Evolutionary conservation across 352 stramenopile species (phyloP), one percentile per base, ranked within the genome.

Genomic region (Elongisporangium undulatum): DNA sequence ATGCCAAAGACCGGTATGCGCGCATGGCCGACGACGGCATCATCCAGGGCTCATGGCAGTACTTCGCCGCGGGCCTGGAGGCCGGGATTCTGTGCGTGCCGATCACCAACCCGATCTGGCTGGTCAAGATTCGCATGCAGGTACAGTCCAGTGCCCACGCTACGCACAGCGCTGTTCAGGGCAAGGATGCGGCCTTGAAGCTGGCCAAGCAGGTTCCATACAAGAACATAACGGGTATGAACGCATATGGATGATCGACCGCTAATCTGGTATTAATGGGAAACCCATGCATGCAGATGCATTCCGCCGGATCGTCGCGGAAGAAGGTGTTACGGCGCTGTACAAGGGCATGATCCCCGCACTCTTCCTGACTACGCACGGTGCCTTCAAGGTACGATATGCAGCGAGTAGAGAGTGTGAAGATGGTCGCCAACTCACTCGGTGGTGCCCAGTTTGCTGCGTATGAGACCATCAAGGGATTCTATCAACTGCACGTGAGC

Each of bases 101-200:
- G 5, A 68, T 98, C 22, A 99, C 97, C 24, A 99, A 99, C 82
- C 97, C 97, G 17, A 90, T 99, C 39, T 99, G 97, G 97, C 82
- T 99, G 29, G 90, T 99, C 62, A 99, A 99, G 73, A 97, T 97
- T 24, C 82, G 97, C 50, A 95, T 99, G 85, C 95, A 99, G 87
- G 85, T 93, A 21, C 82, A 93, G 57, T 87, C 66, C 50, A 82
- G 73, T 29, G 73, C 71, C 49, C 67, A 77, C 21, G 58, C 87
- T 39, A 66, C 86, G 61, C 71, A 79, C 22, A 61, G 51, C 15
- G 34, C 13, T 45, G 63, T 66, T 0, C 64, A 63, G 16, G 79
- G 75, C 23, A 92, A 90, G 54, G 79, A 91, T 51, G 69, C 70
- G 12, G 68, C 76, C 0, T 66, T 69, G 24, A 87, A 89, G 57